Evolutionary conservation across 768 basidiomycete genomes (phyloP), one percentile per base, ranked within the genome.

Genomic region (Hydnomerulius pinastri): DNA sequence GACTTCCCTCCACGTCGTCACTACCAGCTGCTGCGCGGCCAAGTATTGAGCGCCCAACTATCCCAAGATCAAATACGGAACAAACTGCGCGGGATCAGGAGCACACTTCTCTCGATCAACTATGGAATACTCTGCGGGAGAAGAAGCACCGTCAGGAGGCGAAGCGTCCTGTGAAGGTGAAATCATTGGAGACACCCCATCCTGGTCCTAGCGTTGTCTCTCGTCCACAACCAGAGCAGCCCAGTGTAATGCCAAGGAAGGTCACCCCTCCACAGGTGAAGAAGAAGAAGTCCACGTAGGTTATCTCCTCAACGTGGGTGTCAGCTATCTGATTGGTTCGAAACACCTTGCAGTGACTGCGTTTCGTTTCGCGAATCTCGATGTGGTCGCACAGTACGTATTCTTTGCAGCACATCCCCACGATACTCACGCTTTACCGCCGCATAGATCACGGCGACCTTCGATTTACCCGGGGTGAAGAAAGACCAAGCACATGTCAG

Each of bases 401-500:
- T 45, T 38, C 50, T 29, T 25, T 53, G 33, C 24, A 47, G 46
- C 56, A 55, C 51, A 33, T 56, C 42, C 42, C 54, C 51, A 46
- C 36, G 24, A 54, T 47, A 30, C 18, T 39, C 18, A 55, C 57
- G 40, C 43, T 55, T 61, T 63, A 66, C 61, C 52, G 47, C 65
- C 63, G 48, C 55, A 23, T 49, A 83, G 62, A 78, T 86, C 40
- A 82, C 82, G 20, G 85, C 84, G 20, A 86, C 79, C 43, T 87
- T 89, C 63, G 85, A 88, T 51, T 71, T 90, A 59, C 77, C 77
- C 3, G 84, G 86, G 24, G 79, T 90, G 36, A 75, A 74, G 60
- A 90, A 88, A 64, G 78, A 87, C 50, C 82, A 90, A 53, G 79
- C 88, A 48, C 87, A 90, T 56, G 83, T 90, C 60, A 87, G 82